A percentile compares a stretch with the other conserved stretches of the same genome.
Evolutionary conservation across 495 filamentous ascomycete genomes (phyloP).

Genomic region (Aspergillus diversus): DNA sequence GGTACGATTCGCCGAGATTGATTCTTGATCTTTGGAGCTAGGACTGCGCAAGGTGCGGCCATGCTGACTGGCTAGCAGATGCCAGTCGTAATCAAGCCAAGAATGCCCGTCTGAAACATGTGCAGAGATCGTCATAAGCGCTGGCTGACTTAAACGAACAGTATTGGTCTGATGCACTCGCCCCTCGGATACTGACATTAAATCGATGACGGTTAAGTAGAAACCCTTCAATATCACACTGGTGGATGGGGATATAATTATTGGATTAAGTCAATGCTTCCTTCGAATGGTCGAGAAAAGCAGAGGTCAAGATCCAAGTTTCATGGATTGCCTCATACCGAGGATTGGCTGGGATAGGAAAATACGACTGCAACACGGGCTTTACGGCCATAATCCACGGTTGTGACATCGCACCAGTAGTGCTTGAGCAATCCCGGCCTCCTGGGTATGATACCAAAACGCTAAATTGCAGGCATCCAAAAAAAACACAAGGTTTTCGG

Average conservation of each 20-base stretch:
- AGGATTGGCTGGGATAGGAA: not conserved
- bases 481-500: too few species aligned
- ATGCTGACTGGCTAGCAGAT: constrained; percentile 6
- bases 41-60: constrained; percentile 12
- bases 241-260: not conserved
- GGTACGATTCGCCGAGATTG: constrained; percentile 16
- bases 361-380: constrained; percentile 3
- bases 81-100: constrained; percentile 10
- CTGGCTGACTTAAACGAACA: not conserved
- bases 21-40: constrained; percentile 9
- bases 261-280: not conserved
- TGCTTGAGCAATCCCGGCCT: not conserved
- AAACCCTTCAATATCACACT: too few species aligned
- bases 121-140: constrained; percentile 9
- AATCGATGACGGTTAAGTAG: constrained; percentile 3
- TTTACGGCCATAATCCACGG: not conserved
- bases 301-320: not conserved
- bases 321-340: not conserved
- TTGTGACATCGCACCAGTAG: not conserved
- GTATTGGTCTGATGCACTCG: constrained; percentile 8
- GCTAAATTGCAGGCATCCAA: not conserved
- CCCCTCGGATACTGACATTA: not conserved
- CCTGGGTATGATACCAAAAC: not conserved
- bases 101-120: constrained; percentile 10
- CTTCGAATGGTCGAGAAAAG: not conserved